Conservation (phyloP, 495 filamentous ascomycete genomes). For the Glutinoglossum americanum region DNA sequence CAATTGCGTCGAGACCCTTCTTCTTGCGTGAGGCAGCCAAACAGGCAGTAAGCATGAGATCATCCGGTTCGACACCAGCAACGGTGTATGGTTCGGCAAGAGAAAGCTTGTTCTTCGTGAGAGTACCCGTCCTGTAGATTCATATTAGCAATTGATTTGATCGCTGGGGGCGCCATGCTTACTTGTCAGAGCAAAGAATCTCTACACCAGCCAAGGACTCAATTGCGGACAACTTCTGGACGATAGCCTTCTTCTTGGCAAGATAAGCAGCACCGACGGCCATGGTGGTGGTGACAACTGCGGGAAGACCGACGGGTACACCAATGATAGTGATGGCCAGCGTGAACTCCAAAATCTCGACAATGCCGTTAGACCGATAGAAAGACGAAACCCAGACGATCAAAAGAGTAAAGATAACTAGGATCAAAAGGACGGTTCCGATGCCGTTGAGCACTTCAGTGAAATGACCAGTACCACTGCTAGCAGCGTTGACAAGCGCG, state of each 20-base stretch:
- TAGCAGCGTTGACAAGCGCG: slow-evolving; percentile 58
- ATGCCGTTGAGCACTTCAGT: slow-evolving; percentile 74
- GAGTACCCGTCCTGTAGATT: slow-evolving; percentile 41
- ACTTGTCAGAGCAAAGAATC: slow-evolving; percentile 80
- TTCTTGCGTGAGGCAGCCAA: slow-evolving; percentile 82
- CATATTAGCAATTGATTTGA: background rate
- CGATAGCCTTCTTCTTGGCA: slow-evolving; percentile 53
- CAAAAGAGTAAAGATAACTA: slow-evolving; percentile 61
- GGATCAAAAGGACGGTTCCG: slow-evolving; percentile 57
- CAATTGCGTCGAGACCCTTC: slow-evolving; percentile 87
- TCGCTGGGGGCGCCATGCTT: background rate
- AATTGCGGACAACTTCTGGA: slow-evolving; percentile 57
- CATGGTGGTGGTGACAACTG: slow-evolving; percentile 52
- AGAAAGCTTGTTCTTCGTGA: slow-evolving; percentile 85
- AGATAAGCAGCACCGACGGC: slow-evolving; percentile 57
- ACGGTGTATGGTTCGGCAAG: slow-evolving; percentile 69
- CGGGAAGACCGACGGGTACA: slow-evolving; percentile 56
- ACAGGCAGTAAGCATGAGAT: slow-evolving; percentile 80
- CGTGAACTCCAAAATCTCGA: slow-evolving; percentile 62
- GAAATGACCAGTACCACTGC: slow-evolving; percentile 58
- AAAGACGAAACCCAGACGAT: slow-evolving; percentile 72
- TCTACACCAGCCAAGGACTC: slow-evolving; percentile 60
- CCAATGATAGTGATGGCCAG: slow-evolving; percentile 51
- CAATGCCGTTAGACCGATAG: slow-evolving; percentile 62
- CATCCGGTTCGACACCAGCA: slow-evolving; percentile 53